A percentile compares a stretch with the other conserved stretches of the same genome.
Conservation (phyloP, 108 stramenopile genomes). For the Cylindrotheca fusiformis region DNA sequence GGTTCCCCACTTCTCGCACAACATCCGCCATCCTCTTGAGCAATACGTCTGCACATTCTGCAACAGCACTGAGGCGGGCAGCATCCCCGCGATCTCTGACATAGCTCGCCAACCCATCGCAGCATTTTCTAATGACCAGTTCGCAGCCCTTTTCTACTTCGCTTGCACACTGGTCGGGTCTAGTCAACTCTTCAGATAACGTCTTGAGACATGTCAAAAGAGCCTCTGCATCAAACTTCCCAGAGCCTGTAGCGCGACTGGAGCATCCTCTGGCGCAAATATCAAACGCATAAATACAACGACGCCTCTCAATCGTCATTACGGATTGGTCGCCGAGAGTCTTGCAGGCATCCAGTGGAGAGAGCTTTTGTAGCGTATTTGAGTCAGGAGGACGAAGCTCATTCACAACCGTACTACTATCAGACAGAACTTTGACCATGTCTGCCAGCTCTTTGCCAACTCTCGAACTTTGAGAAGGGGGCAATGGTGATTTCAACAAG, state of each 20-base stretch:
- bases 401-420: conserved; percentile 39
- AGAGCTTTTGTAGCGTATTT: conserved; percentile 23
- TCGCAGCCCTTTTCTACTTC: conserved; percentile 87
- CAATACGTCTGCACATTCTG: conserved; percentile 85
- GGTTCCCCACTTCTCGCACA: conserved; percentile 68
- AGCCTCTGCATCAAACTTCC: conserved; percentile 80
- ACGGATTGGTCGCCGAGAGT: conserved; percentile 69
- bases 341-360: conserved; percentile 64
- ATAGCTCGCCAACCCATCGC: conserved; percentile 82
- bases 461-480: conserved; percentile 73
- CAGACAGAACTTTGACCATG: conserved; percentile 61
- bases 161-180: conserved; percentile 69
- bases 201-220: conserved; percentile 66
- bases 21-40: conserved; percentile 65
- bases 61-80: conserved; percentile 80
- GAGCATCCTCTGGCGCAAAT: conserved; percentile 74
- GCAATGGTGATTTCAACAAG: conserved; percentile 68
- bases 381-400: conserved; percentile 37
- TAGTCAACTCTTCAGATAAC: conserved; percentile 73
- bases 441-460: conserved; percentile 82
- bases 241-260: conserved; percentile 76
- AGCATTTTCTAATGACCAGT: conserved; percentile 75
- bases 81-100: conserved; percentile 81
- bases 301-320: conserved; percentile 74
- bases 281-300: conserved; percentile 89